These are phyloP conservation scores for Thalassiosira hispida DNA, from an alignment of 352 stramenopile genomes.

Conservation along the genomic window DNA sequence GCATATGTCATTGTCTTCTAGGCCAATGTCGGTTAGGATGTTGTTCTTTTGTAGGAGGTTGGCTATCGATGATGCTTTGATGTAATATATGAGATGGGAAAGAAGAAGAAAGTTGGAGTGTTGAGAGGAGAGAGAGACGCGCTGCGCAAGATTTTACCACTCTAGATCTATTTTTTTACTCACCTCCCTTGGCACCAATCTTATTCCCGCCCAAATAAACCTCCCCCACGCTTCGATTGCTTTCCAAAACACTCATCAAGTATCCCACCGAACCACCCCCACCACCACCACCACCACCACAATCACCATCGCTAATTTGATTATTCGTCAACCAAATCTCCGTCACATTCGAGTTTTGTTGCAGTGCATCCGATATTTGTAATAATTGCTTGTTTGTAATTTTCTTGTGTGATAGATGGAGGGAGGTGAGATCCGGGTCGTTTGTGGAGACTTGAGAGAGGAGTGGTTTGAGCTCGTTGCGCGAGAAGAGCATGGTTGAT, in stretches of 20 bases:
- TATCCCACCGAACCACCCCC: slow-evolving; percentile 1
- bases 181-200: slow-evolving; percentile 22
- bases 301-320: slow-evolving; percentile 10
- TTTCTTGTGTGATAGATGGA: slow-evolving; percentile 41
- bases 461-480: slow-evolving; percentile 18
- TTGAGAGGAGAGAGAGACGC: too few species aligned
- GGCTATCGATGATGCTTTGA: slow-evolving; percentile 18
- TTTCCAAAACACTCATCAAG: slow-evolving; percentile 17
- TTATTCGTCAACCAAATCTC: slow-evolving; percentile 41
- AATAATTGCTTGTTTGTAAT: slow-evolving; percentile 28
- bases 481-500: slow-evolving; percentile 22
- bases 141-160: too few species aligned
- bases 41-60: slow-evolving; percentile 40
- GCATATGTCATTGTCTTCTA: slow-evolving; percentile 62
- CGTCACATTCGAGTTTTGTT: slow-evolving; percentile 16
- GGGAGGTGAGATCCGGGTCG: slow-evolving; percentile 2
- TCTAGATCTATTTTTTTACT: too few species aligned
- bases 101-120: not conserved
- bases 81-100: not conserved
- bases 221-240: slow-evolving; percentile 14
- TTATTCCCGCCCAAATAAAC: slow-evolving; percentile 33
- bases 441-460: slow-evolving; percentile 17
- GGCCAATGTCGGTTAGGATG: slow-evolving; percentile 42
- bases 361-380: slow-evolving; percentile 24
- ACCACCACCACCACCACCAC: not conserved